Percentiles rank a stretch among this genome's conserved stretches.
phyloP scores from a whole-genome alignment of 306 rosid genomes.

The Cucurbita moschata region DNA sequence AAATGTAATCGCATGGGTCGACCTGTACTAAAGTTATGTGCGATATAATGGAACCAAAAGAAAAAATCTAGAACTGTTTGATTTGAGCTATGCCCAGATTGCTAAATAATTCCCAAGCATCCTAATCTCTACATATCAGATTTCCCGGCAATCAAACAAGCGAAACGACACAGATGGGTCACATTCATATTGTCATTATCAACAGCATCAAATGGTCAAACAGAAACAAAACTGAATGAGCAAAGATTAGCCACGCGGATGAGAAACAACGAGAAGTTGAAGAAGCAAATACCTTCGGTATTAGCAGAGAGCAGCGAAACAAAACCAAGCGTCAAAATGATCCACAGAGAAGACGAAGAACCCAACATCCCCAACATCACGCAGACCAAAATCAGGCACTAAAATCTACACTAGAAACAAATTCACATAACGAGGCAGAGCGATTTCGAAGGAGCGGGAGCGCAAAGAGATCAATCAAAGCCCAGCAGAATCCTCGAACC shows the following conservation, averaged over 20 bases:
- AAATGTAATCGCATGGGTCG: not conserved
- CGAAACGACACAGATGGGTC: not conserved
- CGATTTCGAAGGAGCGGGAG: not conserved
- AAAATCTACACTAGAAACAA: not conserved
- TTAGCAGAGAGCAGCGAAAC: conserved; percentile 4
- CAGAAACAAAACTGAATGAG: not conserved
- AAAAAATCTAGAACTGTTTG: not conserved
- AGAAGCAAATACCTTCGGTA: conserved; percentile 2
- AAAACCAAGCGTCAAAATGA: not conserved
- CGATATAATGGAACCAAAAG: not conserved
- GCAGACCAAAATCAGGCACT: not conserved
- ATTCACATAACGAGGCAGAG: not conserved
- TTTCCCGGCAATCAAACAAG: not conserved
- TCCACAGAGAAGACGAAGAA: not conserved
- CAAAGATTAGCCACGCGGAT: not conserved
- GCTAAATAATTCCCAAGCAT: not conserved
- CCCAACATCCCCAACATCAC: not conserved
- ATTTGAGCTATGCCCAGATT: not conserved
- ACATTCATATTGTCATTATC: not conserved
- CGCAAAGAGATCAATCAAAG: not conserved
- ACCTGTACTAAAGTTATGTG: not conserved
- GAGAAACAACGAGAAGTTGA: not conserved
- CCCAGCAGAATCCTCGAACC: not conserved
- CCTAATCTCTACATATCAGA: not conserved
- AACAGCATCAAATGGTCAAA: not conserved